phyloP scores from a whole-genome alignment of 176 grass and related monocot genomes.

The Zea mays region Zm-B73-REFERENCE-NAM-5.0 NC_050103.1:170842001-170842500 shows the following conservation, averaged over 20 bases:
- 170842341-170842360: conserved; percentile 55
- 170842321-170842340: not conserved
- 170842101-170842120: too few relatives aligned
- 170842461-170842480: not conserved
- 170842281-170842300: conserved; percentile 21
- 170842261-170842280: not conserved
- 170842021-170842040: conserved; percentile 60
- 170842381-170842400: conserved; percentile 78
- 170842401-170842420: conserved; percentile 71
- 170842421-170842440: conserved; percentile 40
- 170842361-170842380: conserved; percentile 82
- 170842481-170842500: not conserved
- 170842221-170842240: not conserved
- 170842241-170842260: not conserved
- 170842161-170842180: too few relatives aligned
- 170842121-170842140: too few relatives aligned
- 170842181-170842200: too few relatives aligned
- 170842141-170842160: too few relatives aligned
- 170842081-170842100: not conserved
- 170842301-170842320: not conserved
- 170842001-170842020: conserved; percentile 49
- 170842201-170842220: too few relatives aligned
- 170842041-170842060: not conserved
- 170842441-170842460: not conserved
- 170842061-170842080: not conserved